These are phyloP conservation scores for Geranium incanum DNA, from an alignment of 441 rosid genomes.

Conservation along the genomic window DNA sequence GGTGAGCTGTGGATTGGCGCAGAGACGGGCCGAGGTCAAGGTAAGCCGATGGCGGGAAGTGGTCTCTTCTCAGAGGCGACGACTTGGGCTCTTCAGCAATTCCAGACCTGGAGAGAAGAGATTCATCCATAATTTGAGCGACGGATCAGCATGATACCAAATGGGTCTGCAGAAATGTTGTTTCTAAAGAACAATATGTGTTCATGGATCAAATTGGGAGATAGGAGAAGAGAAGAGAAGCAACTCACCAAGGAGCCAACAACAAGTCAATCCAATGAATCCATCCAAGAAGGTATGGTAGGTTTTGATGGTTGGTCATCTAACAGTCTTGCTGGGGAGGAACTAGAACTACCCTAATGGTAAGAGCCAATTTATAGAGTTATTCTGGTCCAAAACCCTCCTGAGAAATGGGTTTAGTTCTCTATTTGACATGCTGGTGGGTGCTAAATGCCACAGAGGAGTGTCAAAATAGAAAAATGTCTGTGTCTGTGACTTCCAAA, in stretches of 20 bases:
- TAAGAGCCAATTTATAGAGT: neutral
- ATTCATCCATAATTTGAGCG: neutral
- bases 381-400: neutral
- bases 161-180: neutral
- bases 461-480: neutral
- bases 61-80: neutral
- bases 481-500: neutral
- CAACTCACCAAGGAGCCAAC: neutral
- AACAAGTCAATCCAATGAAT: constrained; percentile 2
- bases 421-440: neutral
- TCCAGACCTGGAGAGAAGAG: constrained; percentile 3
- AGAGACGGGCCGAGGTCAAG: neutral
- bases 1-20: neutral
- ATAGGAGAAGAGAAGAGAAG: neutral
- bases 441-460: neutral
- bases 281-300: neutral
- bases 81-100: neutral
- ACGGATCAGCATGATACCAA: constrained; percentile 5
- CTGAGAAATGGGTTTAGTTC: neutral
- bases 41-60: neutral
- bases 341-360: neutral
- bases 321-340: neutral
- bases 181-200: neutral
- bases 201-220: neutral
- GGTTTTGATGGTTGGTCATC: constrained; percentile 9